Conservation (phyloP, 768 basidiomycete species). For the Dioszegia aurantiaca region DNA sequence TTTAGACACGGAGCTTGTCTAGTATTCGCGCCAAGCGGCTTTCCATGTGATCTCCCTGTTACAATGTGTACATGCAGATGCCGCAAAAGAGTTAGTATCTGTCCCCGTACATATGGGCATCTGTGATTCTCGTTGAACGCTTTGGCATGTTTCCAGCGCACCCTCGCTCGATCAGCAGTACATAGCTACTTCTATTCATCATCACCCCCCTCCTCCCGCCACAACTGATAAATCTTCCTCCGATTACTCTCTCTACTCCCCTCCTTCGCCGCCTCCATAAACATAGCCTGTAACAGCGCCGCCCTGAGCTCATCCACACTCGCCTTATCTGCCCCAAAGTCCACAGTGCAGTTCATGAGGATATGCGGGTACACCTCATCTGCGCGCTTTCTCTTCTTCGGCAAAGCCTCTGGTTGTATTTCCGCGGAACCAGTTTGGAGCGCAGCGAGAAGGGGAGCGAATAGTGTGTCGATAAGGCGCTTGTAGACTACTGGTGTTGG, state of each 20-base stretch:
- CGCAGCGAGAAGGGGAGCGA: slow-evolving; percentile 66
- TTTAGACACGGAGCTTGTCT: too few relatives aligned
- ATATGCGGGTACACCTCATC: slow-evolving; percentile 56
- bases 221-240: slow-evolving; percentile 76
- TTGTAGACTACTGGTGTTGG: slow-evolving; percentile 65
- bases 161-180: neutral
- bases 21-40: too few relatives aligned
- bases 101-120: too few relatives aligned
- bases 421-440: slow-evolving; percentile 54
- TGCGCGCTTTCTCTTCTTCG: slow-evolving; percentile 51
- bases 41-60: too few relatives aligned
- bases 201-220: slow-evolving; percentile 60
- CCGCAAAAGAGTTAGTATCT: too few relatives aligned
- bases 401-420: slow-evolving; percentile 43
- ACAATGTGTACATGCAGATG: too few relatives aligned
- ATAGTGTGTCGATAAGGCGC: slow-evolving; percentile 66
- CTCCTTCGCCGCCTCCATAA: slow-evolving; percentile 63
- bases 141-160: too few relatives aligned
- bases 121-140: too few relatives aligned
- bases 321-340: slow-evolving; percentile 48
- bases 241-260: slow-evolving; percentile 76
- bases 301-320: slow-evolving; percentile 43
- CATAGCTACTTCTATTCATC: slow-evolving; percentile 41
- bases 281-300: slow-evolving; percentile 63
- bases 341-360: slow-evolving; percentile 58